Evolutionary conservation across 176 grass and related monocot species (phyloP), one percentile per base, ranked within the genome.

Genomic region (Paspalum vaginatum): DNA sequence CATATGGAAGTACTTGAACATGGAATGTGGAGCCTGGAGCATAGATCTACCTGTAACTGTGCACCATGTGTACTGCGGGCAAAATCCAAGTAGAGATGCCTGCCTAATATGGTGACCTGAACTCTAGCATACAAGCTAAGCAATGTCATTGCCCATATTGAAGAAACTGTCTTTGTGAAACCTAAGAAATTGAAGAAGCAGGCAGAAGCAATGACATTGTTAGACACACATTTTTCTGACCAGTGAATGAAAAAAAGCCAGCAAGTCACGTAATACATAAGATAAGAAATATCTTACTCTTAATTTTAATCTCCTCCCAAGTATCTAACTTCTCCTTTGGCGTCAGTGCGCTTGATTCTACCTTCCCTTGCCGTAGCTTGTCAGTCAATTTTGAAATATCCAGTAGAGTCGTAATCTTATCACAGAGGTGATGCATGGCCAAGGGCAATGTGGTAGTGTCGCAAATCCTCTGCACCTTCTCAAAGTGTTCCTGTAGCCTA

Each of bases 71-170:
- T 83, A 86, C 70, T 70, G 46, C 88, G 88, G 11, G 97, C 88
- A 86, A 93, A 84, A 54, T 99, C 97, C 71, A 99, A 78, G 80
- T 95, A 95, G 40, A 99, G 91, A 86, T 99, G 97, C 68, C 97
- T 91, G 40, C 92, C 97, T 86, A 99, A 89, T 59, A 99, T 94
- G 62, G 94, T 99, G 65, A 96, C 93, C 81, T 99, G 97, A 84
- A 99, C 92, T 81, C 93, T 91, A 47, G 93, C 87, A 82, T 99
- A 99, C 78, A 99, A 89, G 87, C 93, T 93, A 79, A 99, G 87
- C 88, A 99, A 65, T 50, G 97, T 91, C 84, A 96, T 86, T 2
- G 97, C 82, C 97, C 97, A 99, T 41, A 96, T 58, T 25, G 97
- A 89, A 84, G 88, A 84, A 42, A 85, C 85, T 27, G 93, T 90